Evolutionary conservation across 176 grass and related monocot genomes (phyloP).

Genomic region (Canna indica): DNA sequence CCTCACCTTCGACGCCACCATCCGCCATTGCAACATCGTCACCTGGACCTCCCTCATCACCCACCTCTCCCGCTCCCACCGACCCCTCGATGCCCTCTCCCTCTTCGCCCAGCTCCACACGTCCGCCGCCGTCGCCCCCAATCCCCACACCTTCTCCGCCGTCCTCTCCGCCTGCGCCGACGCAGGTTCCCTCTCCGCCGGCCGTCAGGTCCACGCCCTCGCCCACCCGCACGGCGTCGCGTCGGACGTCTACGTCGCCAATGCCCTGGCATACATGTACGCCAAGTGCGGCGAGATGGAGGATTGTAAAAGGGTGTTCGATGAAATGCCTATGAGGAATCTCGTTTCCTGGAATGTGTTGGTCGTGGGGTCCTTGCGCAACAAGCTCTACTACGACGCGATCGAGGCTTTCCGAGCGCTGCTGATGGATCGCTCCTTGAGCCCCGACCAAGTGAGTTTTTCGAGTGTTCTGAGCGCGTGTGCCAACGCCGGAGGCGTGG

Average conservation of each 20-base stretch:
- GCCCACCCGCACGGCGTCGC: conserved; percentile 22
- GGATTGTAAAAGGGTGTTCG: conserved; percentile 16
- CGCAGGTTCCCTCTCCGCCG: neutral
- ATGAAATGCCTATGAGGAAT: conserved; percentile 16
- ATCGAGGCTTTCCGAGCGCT: conserved; percentile 8
- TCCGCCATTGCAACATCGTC: conserved; percentile 9
- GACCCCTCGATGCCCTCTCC: conserved; percentile 25
- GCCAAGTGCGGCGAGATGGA: conserved; percentile 30
- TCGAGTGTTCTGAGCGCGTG: conserved; percentile 19
- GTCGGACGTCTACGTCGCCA: conserved; percentile 30
- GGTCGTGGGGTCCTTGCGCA: conserved; percentile 31
- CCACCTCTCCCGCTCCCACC: conserved; percentile 20
- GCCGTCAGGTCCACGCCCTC: conserved; percentile 36
- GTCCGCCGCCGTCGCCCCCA: conserved; percentile 3
- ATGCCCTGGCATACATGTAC: conserved; percentile 32
- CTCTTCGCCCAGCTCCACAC: conserved; percentile 27
- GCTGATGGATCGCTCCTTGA: neutral
- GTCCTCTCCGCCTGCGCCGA: conserved; percentile 29
- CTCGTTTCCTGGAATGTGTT: conserved; percentile 41
- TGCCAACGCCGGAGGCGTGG: neutral
- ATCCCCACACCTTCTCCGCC: conserved; percentile 30
- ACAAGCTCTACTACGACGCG: conserved; percentile 16
- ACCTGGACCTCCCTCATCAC: conserved; percentile 27
- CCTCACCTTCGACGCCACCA: conserved; percentile 14
- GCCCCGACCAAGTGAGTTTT: conserved; percentile 20